Base-by-base conservation (phyloP, 768 basidiomycete genomes). In the Sarcodon sp. region DNA sequence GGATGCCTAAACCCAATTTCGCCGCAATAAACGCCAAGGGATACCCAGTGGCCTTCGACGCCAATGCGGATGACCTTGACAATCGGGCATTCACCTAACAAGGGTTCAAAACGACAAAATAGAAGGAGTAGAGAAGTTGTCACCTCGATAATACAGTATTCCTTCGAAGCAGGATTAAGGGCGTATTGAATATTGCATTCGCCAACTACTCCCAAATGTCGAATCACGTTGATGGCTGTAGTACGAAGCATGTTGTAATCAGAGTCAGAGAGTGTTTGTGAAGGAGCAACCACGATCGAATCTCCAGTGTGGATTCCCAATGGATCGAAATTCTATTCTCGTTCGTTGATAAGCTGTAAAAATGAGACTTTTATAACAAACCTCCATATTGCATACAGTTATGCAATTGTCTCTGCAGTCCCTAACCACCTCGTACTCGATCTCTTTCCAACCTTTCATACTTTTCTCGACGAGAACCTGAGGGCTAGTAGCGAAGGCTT, bases 401-500 rank as follows among this genome's bases (percentile, higher is more conserved):
- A 98, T 98, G 62, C 94, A 98, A 62, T 99, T 99, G 61, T 98
- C 89, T 53, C 88, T 75, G 69, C 92, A 97, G 66, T 99, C 94
- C 50, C 94, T 76, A 9, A 98, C 94, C 45, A 99, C 94, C 62
- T 99, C 94, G 57, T 99, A 99, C 69, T 99, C 94, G 55, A 99
- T 94, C 71, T 99, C 94, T 68, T 99, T 98, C 94, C 94, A 99
- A 2, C 94, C 94, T 68, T 98, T 98, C 94, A 98, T 98, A 57
- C 88, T 92, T 74, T 82, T 93, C 73, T 99, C 96, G 12, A 99
- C 91, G n/a, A 99, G 73, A 0, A 99, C 93, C 66, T 98, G 96
- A 39, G 94, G 92, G 57, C 89, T 92, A 11, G 91, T 97, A 41
- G 94, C 93, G 60, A 99, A 98, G 8, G 96, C 94, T 69, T 93